A percentile compares a stretch with the other conserved stretches of the same genome.
Conservation (phyloP, 306 rosid genomes). For the Pueraria montana region DNA sequence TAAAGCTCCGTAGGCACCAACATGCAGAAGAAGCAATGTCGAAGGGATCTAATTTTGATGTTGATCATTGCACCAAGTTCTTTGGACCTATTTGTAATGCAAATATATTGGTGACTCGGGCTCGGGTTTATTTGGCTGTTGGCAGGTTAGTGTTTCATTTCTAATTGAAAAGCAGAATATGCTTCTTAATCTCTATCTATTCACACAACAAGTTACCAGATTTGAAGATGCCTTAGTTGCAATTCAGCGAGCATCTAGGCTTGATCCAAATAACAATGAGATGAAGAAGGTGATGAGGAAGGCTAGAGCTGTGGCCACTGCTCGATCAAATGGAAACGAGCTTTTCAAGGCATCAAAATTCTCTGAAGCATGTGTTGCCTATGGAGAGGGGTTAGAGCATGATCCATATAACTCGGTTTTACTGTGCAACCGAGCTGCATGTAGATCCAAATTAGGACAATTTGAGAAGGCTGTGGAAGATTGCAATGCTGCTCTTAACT, state of each 20-base stretch:
- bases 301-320: slow-evolving; percentile 58
- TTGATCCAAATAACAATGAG: slow-evolving; percentile 73
- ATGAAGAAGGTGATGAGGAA: slow-evolving; percentile 56
- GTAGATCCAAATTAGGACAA: slow-evolving; percentile 72
- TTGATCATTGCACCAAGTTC: slow-evolving; percentile 68
- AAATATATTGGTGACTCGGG: slow-evolving; percentile 59
- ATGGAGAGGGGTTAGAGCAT: slow-evolving; percentile 75
- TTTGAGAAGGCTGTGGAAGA: slow-evolving; percentile 71
- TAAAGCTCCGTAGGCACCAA: slow-evolving; percentile 77
- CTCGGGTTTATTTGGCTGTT: slow-evolving; percentile 67
- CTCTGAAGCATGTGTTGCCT: slow-evolving; percentile 77
- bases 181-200: background rate
- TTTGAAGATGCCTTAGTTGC: slow-evolving; percentile 75
- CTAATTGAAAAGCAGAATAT: slow-evolving; percentile 2
- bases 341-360: slow-evolving; percentile 67
- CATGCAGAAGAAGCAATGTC: slow-evolving; percentile 75
- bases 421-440: slow-evolving; percentile 86
- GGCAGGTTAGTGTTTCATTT: slow-evolving; percentile 66
- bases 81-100: slow-evolving; percentile 74
- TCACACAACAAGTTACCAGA: slow-evolving; percentile 47
- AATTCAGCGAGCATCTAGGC: slow-evolving; percentile 57
- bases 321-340: slow-evolving; percentile 75
- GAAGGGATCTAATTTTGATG: slow-evolving; percentile 69
- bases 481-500: slow-evolving; percentile 69
- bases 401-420: slow-evolving; percentile 78